Conservation (phyloP, 2,329 filamentous ascomycete genomes). For the Paradendryphiella salina region DNA sequence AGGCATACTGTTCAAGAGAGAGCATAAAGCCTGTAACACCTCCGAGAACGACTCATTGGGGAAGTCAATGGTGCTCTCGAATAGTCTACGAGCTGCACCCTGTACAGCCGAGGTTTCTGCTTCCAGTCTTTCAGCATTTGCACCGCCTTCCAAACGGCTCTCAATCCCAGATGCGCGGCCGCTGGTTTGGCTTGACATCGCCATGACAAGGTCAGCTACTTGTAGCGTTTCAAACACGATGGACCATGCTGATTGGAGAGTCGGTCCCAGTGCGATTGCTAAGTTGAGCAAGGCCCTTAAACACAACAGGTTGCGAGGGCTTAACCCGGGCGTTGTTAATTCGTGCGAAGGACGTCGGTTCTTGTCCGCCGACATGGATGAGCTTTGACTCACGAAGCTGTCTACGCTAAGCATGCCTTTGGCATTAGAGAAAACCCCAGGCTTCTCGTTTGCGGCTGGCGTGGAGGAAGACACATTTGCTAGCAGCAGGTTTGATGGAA, state of each 20-base stretch:
- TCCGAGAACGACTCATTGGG: conserved; percentile 79
- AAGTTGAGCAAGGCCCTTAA: conserved; percentile 90
- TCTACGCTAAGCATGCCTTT: conserved; percentile 75
- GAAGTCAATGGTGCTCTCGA: conserved; percentile 92
- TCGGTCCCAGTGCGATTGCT: conserved; percentile 90
- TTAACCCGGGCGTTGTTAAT: conserved; percentile 58
- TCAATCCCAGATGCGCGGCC: conserved; percentile 23
- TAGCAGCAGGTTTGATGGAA: conserved; percentile 71
- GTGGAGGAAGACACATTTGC: conserved; percentile 44
- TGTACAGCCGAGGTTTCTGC: conserved; percentile 87
- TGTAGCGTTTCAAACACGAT: conserved; percentile 92
- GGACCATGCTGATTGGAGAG: conserved; percentile 79
- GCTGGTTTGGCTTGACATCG: conserved; percentile 44
- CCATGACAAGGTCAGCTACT: conserved; percentile 85
- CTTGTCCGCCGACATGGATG: conserved; percentile 58
- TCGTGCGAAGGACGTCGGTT: conserved; percentile 63
- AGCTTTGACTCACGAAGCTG: conserved; percentile 63
- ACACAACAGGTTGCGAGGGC: conserved; percentile 87
- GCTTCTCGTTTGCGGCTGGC: conserved; percentile 54
- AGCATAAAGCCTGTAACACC: conserved; percentile 74
- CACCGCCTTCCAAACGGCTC: conserved; percentile 29
- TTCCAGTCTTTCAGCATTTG: conserved; percentile 55
- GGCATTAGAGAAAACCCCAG: conserved; percentile 69
- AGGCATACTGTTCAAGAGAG: conserved; percentile 59
- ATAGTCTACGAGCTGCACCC: conserved; percentile 78